These are phyloP conservation scores for Ceratocystis lukuohia DNA, from an alignment of 2,329 filamentous ascomycete species.

Conservation along the genomic window DNA sequence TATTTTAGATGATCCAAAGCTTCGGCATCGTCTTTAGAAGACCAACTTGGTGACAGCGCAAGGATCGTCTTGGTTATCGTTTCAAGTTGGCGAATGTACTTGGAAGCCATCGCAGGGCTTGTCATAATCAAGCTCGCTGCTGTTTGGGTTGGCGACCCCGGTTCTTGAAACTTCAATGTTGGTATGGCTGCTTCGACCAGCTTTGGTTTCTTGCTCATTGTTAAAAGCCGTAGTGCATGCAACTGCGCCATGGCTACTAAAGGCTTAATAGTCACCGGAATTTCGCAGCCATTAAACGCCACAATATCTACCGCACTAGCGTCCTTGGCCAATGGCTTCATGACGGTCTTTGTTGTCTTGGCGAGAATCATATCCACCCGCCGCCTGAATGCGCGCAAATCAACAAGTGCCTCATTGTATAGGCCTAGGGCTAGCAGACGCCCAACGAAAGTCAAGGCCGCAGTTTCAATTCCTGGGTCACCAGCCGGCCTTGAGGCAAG, in stretches of 20 bases:
- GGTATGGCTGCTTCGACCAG: slow-evolving; percentile 45
- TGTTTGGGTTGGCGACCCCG: slow-evolving; percentile 15
- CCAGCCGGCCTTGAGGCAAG: slow-evolving; percentile 21
- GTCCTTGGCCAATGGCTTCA: slow-evolving; percentile 24
- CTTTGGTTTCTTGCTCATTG: slow-evolving; percentile 44
- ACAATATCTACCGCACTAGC: slow-evolving; percentile 38
- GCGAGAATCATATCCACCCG: slow-evolving; percentile 36
- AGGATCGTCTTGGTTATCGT: slow-evolving; percentile 51
- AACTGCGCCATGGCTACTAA: slow-evolving; percentile 52
- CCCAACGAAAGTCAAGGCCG: slow-evolving; percentile 55
- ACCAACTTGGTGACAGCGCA: slow-evolving; percentile 53
- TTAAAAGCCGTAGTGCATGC: slow-evolving; percentile 50
- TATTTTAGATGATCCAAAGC: slow-evolving; percentile 42
- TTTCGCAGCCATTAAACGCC: slow-evolving; percentile 39
- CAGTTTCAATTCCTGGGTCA: slow-evolving; percentile 56
- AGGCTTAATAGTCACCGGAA: slow-evolving; percentile 33
- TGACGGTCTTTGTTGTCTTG: slow-evolving; percentile 24
- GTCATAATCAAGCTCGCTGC: slow-evolving; percentile 8
- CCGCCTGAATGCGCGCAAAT: slow-evolving; percentile 52
- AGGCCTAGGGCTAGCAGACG: slow-evolving; percentile 53
- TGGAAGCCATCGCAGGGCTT: slow-evolving; percentile 35
- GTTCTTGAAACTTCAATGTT: slow-evolving; percentile 38
- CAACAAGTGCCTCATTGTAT: slow-evolving; percentile 54
- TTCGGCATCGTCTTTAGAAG: slow-evolving; percentile 45
- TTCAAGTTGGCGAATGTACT: slow-evolving; percentile 53